These are phyloP conservation scores for Collybia mongolica DNA, from an alignment of 768 basidiomycete species.

Conservation along the genomic window DNA sequence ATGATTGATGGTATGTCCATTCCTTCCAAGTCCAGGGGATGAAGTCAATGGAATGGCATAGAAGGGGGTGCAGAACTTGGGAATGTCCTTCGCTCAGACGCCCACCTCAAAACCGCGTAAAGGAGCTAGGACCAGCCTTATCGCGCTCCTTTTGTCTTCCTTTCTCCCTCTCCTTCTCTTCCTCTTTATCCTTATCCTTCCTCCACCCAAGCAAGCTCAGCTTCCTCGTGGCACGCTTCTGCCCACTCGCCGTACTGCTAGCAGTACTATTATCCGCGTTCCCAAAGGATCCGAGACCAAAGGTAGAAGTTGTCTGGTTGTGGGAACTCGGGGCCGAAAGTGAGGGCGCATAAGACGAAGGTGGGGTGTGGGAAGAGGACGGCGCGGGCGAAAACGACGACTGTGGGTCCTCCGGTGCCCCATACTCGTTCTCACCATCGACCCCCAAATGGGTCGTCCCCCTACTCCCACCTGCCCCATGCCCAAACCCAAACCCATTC, in stretches of 20 bases:
- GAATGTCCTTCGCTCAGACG: not conserved
- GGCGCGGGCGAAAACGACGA: no score
- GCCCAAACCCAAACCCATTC: not conserved
- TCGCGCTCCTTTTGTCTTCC: constrained; percentile 21
- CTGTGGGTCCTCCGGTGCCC: no score
- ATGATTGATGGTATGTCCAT: no score
- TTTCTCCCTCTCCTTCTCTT: constrained; percentile 24
- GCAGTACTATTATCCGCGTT: constrained; percentile 10
- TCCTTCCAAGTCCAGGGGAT: not conserved
- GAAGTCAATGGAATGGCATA: not conserved
- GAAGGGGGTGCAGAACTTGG: not conserved
- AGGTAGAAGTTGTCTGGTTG: constrained; percentile 8
- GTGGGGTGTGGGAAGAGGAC: no score
- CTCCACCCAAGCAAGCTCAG: constrained; percentile 65
- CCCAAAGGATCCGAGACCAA: not conserved
- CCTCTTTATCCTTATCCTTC: constrained; percentile 49
- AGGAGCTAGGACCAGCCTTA: constrained; percentile 13
- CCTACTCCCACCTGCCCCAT: not conserved
- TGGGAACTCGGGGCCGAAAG: no score
- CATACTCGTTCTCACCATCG: not conserved
- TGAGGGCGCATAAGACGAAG: no score
- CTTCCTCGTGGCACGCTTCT: constrained; percentile 56
- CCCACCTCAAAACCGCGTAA: not conserved
- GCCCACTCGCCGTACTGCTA: constrained; percentile 17
- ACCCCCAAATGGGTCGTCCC: no score